Conservation (phyloP, 2,329 filamentous ascomycete species). For the Penicillium sp. region DNA sequence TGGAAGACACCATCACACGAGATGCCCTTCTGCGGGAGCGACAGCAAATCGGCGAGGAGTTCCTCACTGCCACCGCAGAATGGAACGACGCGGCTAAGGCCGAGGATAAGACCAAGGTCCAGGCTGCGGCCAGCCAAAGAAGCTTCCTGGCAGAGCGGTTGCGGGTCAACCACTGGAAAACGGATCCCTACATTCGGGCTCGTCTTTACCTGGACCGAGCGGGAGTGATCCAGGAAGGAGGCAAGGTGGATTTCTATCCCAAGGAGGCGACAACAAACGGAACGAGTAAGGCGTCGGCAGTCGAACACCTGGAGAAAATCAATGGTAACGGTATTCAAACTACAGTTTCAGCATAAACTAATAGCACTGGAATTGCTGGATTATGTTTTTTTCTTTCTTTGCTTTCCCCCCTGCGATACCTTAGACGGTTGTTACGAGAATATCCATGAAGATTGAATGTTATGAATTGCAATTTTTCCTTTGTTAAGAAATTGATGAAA, state of each 20-base stretch:
- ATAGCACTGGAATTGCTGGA: neutral
- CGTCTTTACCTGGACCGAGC: constrained; percentile 76
- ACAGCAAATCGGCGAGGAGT: constrained; percentile 65
- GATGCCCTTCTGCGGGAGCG: constrained; percentile 65
- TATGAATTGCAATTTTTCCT: neutral
- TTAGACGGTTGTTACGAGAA: constrained; percentile 4
- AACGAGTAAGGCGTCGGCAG: constrained; percentile 2
- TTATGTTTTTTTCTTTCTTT: neutral
- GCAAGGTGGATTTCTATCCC: constrained; percentile 69
- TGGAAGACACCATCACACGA: constrained; percentile 64
- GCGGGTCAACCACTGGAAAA: constrained; percentile 75
- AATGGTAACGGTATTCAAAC: neutral
- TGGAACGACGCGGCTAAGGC: constrained; percentile 65
- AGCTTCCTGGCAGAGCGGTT: constrained; percentile 63
- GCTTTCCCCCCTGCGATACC: neutral
- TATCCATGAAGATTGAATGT: neutral
- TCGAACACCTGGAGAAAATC: neutral
- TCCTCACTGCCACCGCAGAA: constrained; percentile 68
- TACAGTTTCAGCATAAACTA: neutral
- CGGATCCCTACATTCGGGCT: constrained; percentile 84
- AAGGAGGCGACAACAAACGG: constrained; percentile 8
- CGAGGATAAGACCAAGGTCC: constrained; percentile 43
- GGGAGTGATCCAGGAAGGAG: constrained; percentile 66
- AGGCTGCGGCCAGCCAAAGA: constrained; percentile 56
- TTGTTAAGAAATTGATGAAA: neutral